A percentile compares a stretch with the other conserved stretches of the same genome.
Conservation (phyloP, 768 basidiomycete genomes). For the Inosperma sp. region DNA sequence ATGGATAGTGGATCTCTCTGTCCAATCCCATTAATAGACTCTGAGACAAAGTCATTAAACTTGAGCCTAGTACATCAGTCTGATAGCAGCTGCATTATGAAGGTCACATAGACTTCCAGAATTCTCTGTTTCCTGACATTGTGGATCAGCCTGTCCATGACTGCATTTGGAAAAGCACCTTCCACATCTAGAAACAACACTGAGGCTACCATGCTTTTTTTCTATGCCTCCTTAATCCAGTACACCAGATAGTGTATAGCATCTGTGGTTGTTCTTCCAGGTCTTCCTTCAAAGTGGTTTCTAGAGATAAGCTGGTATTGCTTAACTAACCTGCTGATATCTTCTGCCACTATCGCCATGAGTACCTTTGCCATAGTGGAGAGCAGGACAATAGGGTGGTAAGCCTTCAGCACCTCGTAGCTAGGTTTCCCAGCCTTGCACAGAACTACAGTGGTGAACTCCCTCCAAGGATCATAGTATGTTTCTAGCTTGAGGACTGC, state of each 20-base stretch:
- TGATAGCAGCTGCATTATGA: conserved; percentile 17
- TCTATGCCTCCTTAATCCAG: conserved; percentile 37
- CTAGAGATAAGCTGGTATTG: conserved; percentile 29
- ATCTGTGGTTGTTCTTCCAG: conserved; percentile 36
- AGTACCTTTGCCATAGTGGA: conserved; percentile 30
- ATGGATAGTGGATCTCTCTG: conserved; percentile 23
- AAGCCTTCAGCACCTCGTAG: conserved; percentile 33
- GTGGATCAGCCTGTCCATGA: conserved; percentile 26
- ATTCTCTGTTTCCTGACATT: conserved; percentile 28
- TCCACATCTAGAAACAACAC: conserved; percentile 40
- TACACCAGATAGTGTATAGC: conserved; percentile 30
- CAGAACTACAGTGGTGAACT: conserved; percentile 26
- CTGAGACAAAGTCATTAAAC: conserved; percentile 19
- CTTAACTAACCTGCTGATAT: conserved; percentile 25
- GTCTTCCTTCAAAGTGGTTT: conserved; percentile 36
- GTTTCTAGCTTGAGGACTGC: conserved; percentile 8
- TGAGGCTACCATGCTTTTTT: conserved; percentile 29
- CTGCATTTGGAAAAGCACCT: conserved; percentile 40
- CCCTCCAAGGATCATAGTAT: conserved; percentile 14
- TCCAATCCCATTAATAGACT: conserved; percentile 20
- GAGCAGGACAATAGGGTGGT: conserved; percentile 35
- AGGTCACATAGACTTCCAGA: conserved; percentile 20
- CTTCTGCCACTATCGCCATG: conserved; percentile 19
- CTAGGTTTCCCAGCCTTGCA: conserved; percentile 32
- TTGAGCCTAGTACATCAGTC: conserved; percentile 12